Evolutionary conservation across 257 asterid genomes (phyloP), one percentile per base, ranked within the genome.

Genomic region (Solanum sejunctum): DNA sequence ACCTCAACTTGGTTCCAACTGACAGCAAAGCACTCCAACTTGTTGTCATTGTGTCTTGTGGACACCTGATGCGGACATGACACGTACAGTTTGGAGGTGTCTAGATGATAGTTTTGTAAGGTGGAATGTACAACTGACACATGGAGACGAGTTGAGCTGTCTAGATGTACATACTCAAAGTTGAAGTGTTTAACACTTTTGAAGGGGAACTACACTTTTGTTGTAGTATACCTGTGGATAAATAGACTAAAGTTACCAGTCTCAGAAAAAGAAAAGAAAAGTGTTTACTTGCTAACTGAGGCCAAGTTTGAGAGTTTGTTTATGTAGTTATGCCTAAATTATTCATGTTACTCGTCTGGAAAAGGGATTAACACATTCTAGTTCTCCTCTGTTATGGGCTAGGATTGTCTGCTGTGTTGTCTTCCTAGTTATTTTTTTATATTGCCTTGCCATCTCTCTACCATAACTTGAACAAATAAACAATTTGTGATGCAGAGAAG

Each of bases 401-500:
- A 77, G 82, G 39, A 36, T 26, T 16, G 63, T 51, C 15, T 77
- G 47, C 82, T 26, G 26, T 77, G 26, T 21, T 77, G 63, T 77
- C 47, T 23, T 23, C 45, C 7, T 0, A 2, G 7, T 77, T 51
- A 45, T 26, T 23, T 77, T 77, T 55, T 77, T 5, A 45, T 10
- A 77, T 77, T 77, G 45, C 45, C 82, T 51, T 10, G 21, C 47
- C 26, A 3, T 77, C 82, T 23, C 81, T 47, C 20, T 75, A 51
- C 45, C 23, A 77, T 77, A 16, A 51, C 63, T 26, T 77, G 16
- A 51, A 26, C 15, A 23, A 77, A 13, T 77, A 26, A 77, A 75
- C 11, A 16, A 26, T 28, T 17, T 2, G 32, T 52, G 61, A 79
- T 92, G 90, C 98, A 96, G 99, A 90, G 99, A 93, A 84, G 93